Conservation (phyloP, 306 rosid species). For the Alnus rubra region DNA sequence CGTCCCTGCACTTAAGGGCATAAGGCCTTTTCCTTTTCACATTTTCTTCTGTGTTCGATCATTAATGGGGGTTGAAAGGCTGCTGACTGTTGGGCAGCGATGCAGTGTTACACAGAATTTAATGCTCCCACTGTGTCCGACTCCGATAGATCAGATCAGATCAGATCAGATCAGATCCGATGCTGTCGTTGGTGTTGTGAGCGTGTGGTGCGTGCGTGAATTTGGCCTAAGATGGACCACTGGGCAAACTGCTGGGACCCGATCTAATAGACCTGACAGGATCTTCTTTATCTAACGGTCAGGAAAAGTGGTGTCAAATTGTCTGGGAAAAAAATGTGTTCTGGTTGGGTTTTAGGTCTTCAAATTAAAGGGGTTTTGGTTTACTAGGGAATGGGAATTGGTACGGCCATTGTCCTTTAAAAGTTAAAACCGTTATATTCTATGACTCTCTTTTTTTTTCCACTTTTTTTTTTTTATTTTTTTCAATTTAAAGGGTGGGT, state of each 20-base stretch:
- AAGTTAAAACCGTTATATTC: background rate
- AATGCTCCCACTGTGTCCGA: background rate
- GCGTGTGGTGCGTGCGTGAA: no score
- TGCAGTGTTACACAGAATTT: background rate
- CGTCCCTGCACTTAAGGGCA: background rate
- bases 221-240: no score
- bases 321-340: background rate
- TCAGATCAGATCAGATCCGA: no score
- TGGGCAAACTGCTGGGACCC: background rate
- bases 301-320: background rate
- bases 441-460: no score
- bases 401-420: constrained; percentile 32
- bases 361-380: background rate
- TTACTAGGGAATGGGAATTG: constrained; percentile 12
- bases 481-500: background rate
- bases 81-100: background rate
- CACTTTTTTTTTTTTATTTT: background rate
- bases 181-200: no score
- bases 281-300: background rate
- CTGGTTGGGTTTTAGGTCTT: background rate
- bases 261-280: background rate
- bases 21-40: background rate
- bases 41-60: background rate
- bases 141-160: no score
- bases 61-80: no score